phyloP scores from a whole-genome alignment of 345 rosid genomes.

The Clausena lansium region DNA sequence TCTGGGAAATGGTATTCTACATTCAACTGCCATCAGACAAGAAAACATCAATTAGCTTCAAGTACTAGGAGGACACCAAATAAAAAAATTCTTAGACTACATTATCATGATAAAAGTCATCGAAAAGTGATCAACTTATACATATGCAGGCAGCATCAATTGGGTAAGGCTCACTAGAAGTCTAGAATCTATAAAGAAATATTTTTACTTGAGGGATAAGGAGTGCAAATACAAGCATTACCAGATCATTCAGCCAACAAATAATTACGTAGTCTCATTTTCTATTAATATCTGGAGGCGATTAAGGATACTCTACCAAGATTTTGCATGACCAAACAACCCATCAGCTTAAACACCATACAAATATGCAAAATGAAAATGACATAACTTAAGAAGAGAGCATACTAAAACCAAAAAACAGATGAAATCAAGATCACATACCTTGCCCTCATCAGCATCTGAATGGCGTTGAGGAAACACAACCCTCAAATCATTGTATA shows the following conservation, averaged over 20 bases:
- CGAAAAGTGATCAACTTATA: background rate
- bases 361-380: background rate
- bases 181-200: background rate
- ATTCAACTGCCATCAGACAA: constrained; percentile 54
- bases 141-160: background rate
- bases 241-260: no score
- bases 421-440: constrained; percentile 29
- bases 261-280: background rate
- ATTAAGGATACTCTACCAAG: background rate
- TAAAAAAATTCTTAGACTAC: background rate
- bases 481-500: constrained; percentile 81
- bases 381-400: background rate
- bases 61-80: background rate
- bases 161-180: background rate
- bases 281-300: background rate
- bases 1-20: constrained; percentile 89
- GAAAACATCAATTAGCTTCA: constrained; percentile 13
- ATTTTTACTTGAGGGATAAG: no score
- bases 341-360: background rate
- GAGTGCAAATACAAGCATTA: no score
- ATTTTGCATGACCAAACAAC: background rate
- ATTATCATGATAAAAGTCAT: no score
- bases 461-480: constrained; percentile 96
- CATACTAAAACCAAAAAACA: background rate
- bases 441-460: constrained; percentile 97